Conservation (phyloP, 768 basidiomycete species). For the Gloeophyllum trabeum region DNA sequence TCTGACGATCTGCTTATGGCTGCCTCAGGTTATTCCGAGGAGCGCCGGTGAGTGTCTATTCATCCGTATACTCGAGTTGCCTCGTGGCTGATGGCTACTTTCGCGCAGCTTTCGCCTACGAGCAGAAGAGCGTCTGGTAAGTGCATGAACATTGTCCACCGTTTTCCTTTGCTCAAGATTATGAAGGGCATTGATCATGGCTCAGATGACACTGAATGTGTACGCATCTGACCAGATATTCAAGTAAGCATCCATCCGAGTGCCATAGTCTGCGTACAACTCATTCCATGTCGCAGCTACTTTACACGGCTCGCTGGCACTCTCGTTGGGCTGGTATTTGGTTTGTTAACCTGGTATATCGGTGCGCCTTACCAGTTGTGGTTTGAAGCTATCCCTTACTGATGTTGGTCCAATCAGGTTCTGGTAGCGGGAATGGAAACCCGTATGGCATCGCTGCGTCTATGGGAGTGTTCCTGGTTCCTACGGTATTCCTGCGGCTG, state of each 20-base stretch:
- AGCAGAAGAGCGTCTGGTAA: conserved; percentile 34
- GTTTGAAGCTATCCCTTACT: background rate
- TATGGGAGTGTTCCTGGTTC: conserved; percentile 32
- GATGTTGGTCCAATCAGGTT: conserved; percentile 15
- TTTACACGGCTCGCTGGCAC: conserved; percentile 35
- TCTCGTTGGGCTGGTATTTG: conserved; percentile 26
- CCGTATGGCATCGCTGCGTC: conserved; percentile 41
- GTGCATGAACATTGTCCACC: background rate
- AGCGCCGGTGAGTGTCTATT: conserved; percentile 28
- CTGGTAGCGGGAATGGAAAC: conserved; percentile 35
- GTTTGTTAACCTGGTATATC: conserved; percentile 40
- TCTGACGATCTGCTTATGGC: conserved; percentile 38
- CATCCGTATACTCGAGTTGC: background rate
- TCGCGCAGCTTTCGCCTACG: conserved; percentile 27
- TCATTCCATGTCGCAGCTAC: conserved; percentile 17
- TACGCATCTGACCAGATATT: conserved; percentile 48
- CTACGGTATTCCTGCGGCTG: conserved; percentile 38
- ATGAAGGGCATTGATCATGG: conserved; percentile 44
- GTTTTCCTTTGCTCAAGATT: background rate
- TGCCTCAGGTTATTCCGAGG: conserved; percentile 29
- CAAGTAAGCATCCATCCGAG: conserved; percentile 21
- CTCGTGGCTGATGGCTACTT: conserved; percentile 2
- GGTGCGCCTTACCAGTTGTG: conserved; percentile 14
- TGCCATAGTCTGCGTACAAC: background rate
- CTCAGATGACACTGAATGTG: conserved; percentile 44